Base-by-base conservation (phyloP, 2,329 filamentous ascomycete genomes). In the Thelonectria rubi region DNA sequence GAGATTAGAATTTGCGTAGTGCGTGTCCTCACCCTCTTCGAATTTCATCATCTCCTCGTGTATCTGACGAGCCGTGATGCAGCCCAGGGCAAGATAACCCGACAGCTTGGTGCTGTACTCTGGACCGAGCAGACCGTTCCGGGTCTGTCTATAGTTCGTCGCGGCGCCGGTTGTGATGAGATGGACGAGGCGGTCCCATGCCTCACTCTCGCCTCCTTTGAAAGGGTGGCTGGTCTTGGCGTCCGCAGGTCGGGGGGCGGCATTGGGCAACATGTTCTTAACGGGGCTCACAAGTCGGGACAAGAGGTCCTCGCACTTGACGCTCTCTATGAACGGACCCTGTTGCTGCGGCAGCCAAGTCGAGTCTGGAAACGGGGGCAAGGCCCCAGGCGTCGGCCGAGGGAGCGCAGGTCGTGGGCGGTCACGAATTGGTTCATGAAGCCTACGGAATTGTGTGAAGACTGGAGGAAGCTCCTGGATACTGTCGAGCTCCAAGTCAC, bases 41-140 rank as follows among this genome's bases (percentile, higher is more conserved):
- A 92, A 91, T 21, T 83, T 82, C 6, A 88, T 21, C 50, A 94
- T 81, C n/a, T 84, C 82, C 46, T 84, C 82, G 64, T 94, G 91
- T 3, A 94, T 78, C 71, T 92, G 89, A 1, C 91, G 86, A 1
- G 90, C 88, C 0, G 91, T 91, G 45, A 94, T 80, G 68, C 87
- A 90, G 3, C 92, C 92, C 12, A 91, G 82, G 0, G 91, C 85
- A 0, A 94, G 81, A 73, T 87, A 94, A 0, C 86, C 88, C 0
- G 91, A 92, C 0, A 94, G 79, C 63, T 93, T 94, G 3, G 91
- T 93, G 69, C 88, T 91, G 71, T 89, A 93, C 65, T 92, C 88
- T 1, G 80, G 72, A 1, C 91, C 91, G 0, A 93, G 74, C 1
- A 93, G 80, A 0, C 89, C 89, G 61, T 94, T 93, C 2, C 91